A percentile compares a stretch with the other conserved stretches of the same genome.
Evolutionary conservation across 768 basidiomycete genomes (phyloP).

Genomic region (Collybia sp.): DNA sequence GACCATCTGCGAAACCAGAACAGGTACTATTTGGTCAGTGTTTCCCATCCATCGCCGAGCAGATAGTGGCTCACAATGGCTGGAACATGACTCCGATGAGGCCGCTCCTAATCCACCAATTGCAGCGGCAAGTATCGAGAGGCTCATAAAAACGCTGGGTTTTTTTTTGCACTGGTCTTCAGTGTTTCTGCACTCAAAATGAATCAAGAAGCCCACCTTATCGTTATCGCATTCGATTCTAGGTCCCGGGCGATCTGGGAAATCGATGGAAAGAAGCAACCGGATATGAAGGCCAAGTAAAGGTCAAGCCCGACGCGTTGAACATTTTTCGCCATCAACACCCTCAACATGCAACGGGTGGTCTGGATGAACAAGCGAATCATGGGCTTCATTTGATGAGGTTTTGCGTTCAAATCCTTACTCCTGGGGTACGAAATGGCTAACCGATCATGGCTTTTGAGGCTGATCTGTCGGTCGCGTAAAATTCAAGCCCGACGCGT

Average conservation of each 20-base stretch:
- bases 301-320: too few species aligned
- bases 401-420: neutral
- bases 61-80: slow-evolving; percentile 23
- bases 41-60: slow-evolving; percentile 4
- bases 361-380: slow-evolving; percentile 62
- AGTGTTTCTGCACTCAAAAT: neutral
- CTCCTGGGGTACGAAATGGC: slow-evolving; percentile 2
- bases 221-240: slow-evolving; percentile 34
- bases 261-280: slow-evolving; percentile 53
- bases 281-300: slow-evolving; percentile 53
- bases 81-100: slow-evolving; percentile 33
- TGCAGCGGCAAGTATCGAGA: slow-evolving; percentile 27
- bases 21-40: neutral
- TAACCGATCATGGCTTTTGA: slow-evolving; percentile 64
- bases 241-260: slow-evolving; percentile 54
- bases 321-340: slow-evolving; percentile 58
- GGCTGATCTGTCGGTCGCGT: slow-evolving; percentile 47
- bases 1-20: slow-evolving; percentile 44
- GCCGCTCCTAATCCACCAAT: slow-evolving; percentile 28
- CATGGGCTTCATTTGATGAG: slow-evolving; percentile 40
- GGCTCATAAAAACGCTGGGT: slow-evolving; percentile 29
- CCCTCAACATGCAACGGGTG: slow-evolving; percentile 68
- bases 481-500: neutral
- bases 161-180: neutral
- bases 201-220: slow-evolving; percentile 30